A percentile compares a stretch with the other conserved stretches of the same genome.
phyloP scores from a whole-genome alignment of 2,329 filamentous ascomycete genomes.

The Trichophyton schoenleinii region DNA sequence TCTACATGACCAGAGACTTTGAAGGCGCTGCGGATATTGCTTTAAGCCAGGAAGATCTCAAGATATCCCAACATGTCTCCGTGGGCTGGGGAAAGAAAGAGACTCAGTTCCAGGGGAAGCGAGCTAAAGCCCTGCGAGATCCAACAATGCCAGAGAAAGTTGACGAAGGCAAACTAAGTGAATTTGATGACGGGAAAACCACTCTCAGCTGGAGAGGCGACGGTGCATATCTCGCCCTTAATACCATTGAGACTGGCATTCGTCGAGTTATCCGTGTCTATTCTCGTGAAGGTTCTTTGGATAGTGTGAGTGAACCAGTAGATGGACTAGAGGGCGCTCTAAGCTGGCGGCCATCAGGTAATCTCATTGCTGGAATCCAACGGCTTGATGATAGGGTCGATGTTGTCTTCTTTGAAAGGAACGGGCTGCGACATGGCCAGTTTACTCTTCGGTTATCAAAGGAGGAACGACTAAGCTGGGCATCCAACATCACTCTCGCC shows the following conservation, averaged over 20 bases:
- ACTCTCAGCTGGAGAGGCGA: constrained; percentile 90
- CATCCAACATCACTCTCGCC: constrained; percentile 51
- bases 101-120: constrained; percentile 90
- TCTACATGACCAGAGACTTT: constrained; percentile 89
- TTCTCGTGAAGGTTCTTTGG: constrained; percentile 76
- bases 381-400: constrained; percentile 56
- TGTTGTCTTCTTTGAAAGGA: constrained; percentile 91
- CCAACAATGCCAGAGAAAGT: constrained; percentile 89
- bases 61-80: constrained; percentile 82
- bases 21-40: constrained; percentile 66
- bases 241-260: constrained; percentile 54
- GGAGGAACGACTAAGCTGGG: constrained; percentile 44
- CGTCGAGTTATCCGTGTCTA: constrained; percentile 81
- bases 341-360: constrained; percentile 85
- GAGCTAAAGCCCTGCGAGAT: constrained; percentile 74
- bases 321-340: constrained; percentile 77
- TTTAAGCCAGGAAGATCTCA: constrained; percentile 64
- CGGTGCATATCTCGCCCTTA: constrained; percentile 80
- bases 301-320: constrained; percentile 89
- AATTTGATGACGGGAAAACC: constrained; percentile 56
- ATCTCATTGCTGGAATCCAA: constrained; percentile 78
- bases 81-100: constrained; percentile 98
- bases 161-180: constrained; percentile 66
- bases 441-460: constrained; percentile 63
- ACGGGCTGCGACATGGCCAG: constrained; percentile 90